These are phyloP conservation scores for Pythium chondricola DNA, from an alignment of 352 stramenopile species.

Conservation along the genomic window DNA sequence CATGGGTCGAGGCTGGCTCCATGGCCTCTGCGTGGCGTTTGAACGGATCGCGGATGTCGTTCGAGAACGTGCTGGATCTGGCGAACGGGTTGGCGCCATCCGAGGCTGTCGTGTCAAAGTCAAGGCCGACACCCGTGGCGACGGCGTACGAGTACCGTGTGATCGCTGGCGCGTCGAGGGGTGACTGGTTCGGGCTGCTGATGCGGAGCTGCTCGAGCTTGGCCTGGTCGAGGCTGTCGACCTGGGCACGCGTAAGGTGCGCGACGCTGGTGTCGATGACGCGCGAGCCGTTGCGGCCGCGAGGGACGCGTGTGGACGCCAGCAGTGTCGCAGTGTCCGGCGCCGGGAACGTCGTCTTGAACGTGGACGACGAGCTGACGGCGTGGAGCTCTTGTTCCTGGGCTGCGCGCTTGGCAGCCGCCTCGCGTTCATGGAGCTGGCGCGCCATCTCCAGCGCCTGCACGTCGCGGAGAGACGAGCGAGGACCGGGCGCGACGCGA, in stretches of 20 bases:
- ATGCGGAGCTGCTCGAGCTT: slow-evolving; percentile 45
- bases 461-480: slow-evolving; percentile 37
- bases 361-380: slow-evolving; percentile 6
- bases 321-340: slow-evolving; percentile 7
- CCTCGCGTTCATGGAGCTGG: slow-evolving; percentile 28
- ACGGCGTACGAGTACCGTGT: slow-evolving; percentile 71
- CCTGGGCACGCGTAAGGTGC: slow-evolving; percentile 54
- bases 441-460: slow-evolving; percentile 36
- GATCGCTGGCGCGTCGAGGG: slow-evolving; percentile 25
- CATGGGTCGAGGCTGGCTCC: slow-evolving; percentile 38
- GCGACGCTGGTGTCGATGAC: slow-evolving; percentile 43
- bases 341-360: slow-evolving; percentile 5
- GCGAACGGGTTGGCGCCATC: slow-evolving; percentile 57
- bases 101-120: slow-evolving; percentile 44
- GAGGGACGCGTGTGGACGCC: slow-evolving; percentile 28
- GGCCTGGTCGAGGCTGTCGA: slow-evolving; percentile 71
- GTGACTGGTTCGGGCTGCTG: slow-evolving; percentile 1
- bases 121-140: slow-evolving; percentile 41
- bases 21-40: slow-evolving; percentile 68
- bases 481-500: slow-evolving; percentile 22
- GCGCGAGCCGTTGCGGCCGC: slow-evolving; percentile 44
- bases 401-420: slow-evolving; percentile 20
- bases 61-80: slow-evolving; percentile 65
- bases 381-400: slow-evolving; percentile 13
- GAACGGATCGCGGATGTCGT: slow-evolving; percentile 52